Percentiles rank a stretch among this genome's conserved stretches.
Evolutionary conservation across 495 filamentous ascomycete species (phyloP).

Genomic region (Cercophora newfieldiana): DNA sequence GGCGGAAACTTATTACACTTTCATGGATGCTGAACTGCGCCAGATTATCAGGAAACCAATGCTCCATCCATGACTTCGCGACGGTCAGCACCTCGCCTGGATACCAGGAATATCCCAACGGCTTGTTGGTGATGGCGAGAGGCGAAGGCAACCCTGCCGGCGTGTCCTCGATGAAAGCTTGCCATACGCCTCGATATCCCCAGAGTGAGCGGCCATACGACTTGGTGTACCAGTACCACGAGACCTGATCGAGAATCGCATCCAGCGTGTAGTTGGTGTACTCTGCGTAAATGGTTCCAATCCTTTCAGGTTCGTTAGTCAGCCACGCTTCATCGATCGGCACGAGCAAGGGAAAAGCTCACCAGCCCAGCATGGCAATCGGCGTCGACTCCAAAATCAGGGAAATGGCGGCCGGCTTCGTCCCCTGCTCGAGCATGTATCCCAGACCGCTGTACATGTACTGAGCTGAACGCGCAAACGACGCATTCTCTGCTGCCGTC

Average conservation of each 20-base stretch:
- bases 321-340: background rate
- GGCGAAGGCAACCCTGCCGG: slow-evolving; percentile 19
- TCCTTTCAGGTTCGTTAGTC: background rate
- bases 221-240: slow-evolving; percentile 67
- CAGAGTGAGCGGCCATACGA: slow-evolving; percentile 60
- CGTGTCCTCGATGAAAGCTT: slow-evolving; percentile 6
- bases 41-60: slow-evolving; percentile 38
- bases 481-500: slow-evolving; percentile 17
- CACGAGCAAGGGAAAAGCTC: slow-evolving; percentile 20
- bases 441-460: slow-evolving; percentile 30
- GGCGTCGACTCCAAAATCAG: slow-evolving; percentile 57
- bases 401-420: slow-evolving; percentile 61
- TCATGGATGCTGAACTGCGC: slow-evolving; percentile 49
- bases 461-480: slow-evolving; percentile 3
- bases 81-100: slow-evolving; percentile 7
- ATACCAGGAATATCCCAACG: slow-evolving; percentile 13
- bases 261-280: slow-evolving; percentile 58
- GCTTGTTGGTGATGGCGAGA: slow-evolving; percentile 10
- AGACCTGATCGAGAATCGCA: slow-evolving; percentile 57
- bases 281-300: slow-evolving; percentile 38
- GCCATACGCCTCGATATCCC: slow-evolving; percentile 21
- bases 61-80: slow-evolving; percentile 15
- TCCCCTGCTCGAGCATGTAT: slow-evolving; percentile 61
- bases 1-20: slow-evolving; percentile 24
- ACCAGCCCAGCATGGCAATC: slow-evolving; percentile 66